phyloP scores from a whole-genome alignment of 2,329 filamentous ascomycete genomes.

The Aspergillus ochraceus region DNA sequence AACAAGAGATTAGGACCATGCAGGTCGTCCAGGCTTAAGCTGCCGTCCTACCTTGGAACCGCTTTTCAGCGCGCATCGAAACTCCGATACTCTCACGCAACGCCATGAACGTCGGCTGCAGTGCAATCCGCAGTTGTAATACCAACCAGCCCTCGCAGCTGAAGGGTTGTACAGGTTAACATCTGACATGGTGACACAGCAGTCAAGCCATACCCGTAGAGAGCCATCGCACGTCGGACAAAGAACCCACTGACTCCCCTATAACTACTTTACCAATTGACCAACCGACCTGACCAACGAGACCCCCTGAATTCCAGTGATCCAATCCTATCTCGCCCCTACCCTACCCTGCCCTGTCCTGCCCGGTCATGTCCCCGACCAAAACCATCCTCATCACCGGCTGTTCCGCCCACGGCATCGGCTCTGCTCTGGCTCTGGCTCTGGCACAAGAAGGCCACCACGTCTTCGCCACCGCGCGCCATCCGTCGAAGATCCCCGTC shows the following conservation, averaged over 20 bases:
- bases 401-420: constrained; percentile 43
- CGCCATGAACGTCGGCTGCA: background rate
- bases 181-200: background rate
- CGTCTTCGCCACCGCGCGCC: constrained; percentile 46
- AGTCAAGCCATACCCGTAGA: background rate
- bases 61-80: background rate
- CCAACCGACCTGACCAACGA: background rate
- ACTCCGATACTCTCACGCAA: background rate
- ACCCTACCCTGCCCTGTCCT: background rate
- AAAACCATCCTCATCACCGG: constrained; percentile 16
- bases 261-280: background rate
- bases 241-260: background rate
- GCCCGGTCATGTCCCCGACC: background rate
- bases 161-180: background rate
- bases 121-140: background rate
- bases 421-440: constrained; percentile 39
- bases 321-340: background rate
- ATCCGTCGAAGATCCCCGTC: constrained; percentile 30
- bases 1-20: background rate
- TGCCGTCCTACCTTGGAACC: background rate
- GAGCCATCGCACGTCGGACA: background rate
- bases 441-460: constrained; percentile 39
- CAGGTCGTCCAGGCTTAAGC: background rate
- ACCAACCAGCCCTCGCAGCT: background rate
- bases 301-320: background rate